These are phyloP conservation scores for Lactarius tabidus DNA, from an alignment of 768 basidiomycete genomes.

Conservation along the genomic window DNA sequence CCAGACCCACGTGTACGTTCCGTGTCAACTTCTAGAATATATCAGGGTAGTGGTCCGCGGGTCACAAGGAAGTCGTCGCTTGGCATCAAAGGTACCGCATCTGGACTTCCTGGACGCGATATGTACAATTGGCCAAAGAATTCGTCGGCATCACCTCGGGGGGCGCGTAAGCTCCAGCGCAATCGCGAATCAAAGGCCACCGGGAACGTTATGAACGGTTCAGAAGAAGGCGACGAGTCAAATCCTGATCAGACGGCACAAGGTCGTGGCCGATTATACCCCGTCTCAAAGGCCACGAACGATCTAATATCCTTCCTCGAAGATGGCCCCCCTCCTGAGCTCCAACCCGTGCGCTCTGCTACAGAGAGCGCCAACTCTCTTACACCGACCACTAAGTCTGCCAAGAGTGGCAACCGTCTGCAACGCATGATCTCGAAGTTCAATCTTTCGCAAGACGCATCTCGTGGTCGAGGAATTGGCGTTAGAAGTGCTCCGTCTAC, in stretches of 20 bases:
- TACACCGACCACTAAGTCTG: slow-evolving; percentile 27
- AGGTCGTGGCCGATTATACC: slow-evolving; percentile 13
- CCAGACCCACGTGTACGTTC: slow-evolving; percentile 25
- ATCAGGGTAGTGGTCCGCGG: slow-evolving; percentile 11
- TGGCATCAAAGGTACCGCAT: slow-evolving; percentile 1
- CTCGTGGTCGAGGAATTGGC: slow-evolving; percentile 32
- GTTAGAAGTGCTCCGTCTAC: slow-evolving; percentile 29
- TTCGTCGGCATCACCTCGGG: slow-evolving; percentile 38
- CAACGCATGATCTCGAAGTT: slow-evolving; percentile 83
- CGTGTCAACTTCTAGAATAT: slow-evolving; percentile 27
- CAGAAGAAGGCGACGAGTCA: slow-evolving; percentile 52
- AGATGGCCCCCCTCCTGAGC: slow-evolving; percentile 50
- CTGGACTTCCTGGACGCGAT: slow-evolving; percentile 12
- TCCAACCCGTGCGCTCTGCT: slow-evolving; percentile 22
- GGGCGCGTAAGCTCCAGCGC: slow-evolving; percentile 49
- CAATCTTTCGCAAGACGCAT: slow-evolving; percentile 34
- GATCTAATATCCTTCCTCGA: slow-evolving; percentile 57
- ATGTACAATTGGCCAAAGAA: slow-evolving; percentile 3
- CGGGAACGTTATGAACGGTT: slow-evolving; percentile 70
- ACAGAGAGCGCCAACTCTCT: slow-evolving; percentile 20
- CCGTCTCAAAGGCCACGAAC: slow-evolving; percentile 43
- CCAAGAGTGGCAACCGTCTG: slow-evolving; percentile 51
- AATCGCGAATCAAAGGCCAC: slow-evolving; percentile 69
- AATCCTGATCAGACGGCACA: slow-evolving; percentile 17
- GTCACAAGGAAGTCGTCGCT: slow-evolving; percentile 12